A percentile compares a stretch with the other conserved stretches of the same genome.
phyloP scores from a whole-genome alignment of 805 yeast genomes.

The Kodamaea sagamina region DNA sequence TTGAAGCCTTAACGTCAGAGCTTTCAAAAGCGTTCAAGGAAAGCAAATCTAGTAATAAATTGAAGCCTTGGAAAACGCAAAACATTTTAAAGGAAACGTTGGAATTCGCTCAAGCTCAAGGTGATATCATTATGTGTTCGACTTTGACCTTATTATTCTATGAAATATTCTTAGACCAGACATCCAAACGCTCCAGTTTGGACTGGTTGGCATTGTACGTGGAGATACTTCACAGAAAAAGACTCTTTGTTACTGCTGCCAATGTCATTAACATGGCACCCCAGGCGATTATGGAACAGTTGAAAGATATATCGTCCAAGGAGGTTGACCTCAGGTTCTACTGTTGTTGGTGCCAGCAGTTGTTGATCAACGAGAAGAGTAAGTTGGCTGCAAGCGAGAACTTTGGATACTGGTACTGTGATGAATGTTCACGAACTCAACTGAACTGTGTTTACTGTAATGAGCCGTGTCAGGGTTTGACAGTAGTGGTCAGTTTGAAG shows the following conservation, averaged over 20 bases:
- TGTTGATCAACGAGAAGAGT: slow-evolving; percentile 60
- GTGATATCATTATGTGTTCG: slow-evolving; percentile 63
- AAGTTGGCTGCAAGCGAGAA: slow-evolving; percentile 33
- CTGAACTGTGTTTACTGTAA: slow-evolving; percentile 78
- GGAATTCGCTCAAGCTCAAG: slow-evolving; percentile 58
- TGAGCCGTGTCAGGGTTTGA: slow-evolving; percentile 72
- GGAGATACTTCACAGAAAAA: slow-evolving; percentile 50
- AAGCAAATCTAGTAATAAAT: slow-evolving; percentile 10
- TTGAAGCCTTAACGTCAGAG: slow-evolving; percentile 18
- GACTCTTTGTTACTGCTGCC: slow-evolving; percentile 59
- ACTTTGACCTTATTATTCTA: slow-evolving; percentile 58
- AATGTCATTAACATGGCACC: slow-evolving; percentile 51
- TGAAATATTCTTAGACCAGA: slow-evolving; percentile 23
- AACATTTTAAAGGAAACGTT: slow-evolving; percentile 51
- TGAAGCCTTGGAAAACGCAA: slow-evolving; percentile 59
- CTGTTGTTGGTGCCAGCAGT: slow-evolving; percentile 60
- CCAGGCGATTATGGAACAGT: slow-evolving; percentile 25
- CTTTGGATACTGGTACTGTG: slow-evolving; percentile 87
- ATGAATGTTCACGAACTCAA: slow-evolving; percentile 58
- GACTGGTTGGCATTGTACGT: slow-evolving; percentile 61
- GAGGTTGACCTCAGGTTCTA: slow-evolving; percentile 47
- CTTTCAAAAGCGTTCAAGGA: slow-evolving; percentile 11
- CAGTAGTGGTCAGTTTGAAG: slow-evolving; percentile 53
- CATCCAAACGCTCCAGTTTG: slow-evolving; percentile 38
- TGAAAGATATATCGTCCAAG: slow-evolving; percentile 34